Base-by-base conservation (phyloP, 768 basidiomycete species). In the Rhodosporidiobolus sp. region DNA sequence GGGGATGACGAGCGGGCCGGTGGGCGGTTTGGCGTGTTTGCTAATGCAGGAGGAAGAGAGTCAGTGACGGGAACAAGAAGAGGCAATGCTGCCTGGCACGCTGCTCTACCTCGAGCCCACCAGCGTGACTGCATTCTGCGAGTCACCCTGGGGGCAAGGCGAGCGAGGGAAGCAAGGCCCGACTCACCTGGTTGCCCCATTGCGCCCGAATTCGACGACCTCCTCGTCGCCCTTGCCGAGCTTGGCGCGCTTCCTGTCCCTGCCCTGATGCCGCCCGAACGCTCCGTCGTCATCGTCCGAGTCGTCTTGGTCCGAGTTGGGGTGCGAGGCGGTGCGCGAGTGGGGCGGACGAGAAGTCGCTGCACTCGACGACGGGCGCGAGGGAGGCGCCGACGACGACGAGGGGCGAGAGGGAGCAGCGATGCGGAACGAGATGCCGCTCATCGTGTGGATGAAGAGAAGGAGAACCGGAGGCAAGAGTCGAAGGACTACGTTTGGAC, bases 1-100 rank as follows among this genome's bases (percentile, higher is more conserved):
- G 24, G 94, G 88, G 56, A 99, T 98, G 49, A 96, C 87, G 16
- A 96, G 85, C 0, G 90, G 90, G 4, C 48, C 74, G 19, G 70
- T 43, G 19, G 65, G 49, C 14, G 54, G 32, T 49, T 57, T 56
- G 20, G 58, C 52, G 59, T 72, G 52, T 56, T 72, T 75, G 56
- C 70, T 75, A 7, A 8, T 9, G 20, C 30, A 20, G 28, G n/a
- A 24, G 32, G 38, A 14, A 14, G 26, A 34, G 56, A 20, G 30
- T 50, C 34, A 69, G 54, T 46, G 14, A 4, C 26, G 43, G 48
- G 32, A 17, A 11, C 10, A 22, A 4, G 10, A 16, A 19, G 48
- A 48, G 19, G 35, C 30, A 17, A 26, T 16, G 35, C 26, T 45
- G 35, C 38, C 8, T 7, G 7, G 26, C 32, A 6, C 48, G 38